Evolutionary conservation across 148 eudicot genomes (phyloP), one percentile per base, ranked within the genome.

Genomic region (Talinum fruticosum): DNA sequence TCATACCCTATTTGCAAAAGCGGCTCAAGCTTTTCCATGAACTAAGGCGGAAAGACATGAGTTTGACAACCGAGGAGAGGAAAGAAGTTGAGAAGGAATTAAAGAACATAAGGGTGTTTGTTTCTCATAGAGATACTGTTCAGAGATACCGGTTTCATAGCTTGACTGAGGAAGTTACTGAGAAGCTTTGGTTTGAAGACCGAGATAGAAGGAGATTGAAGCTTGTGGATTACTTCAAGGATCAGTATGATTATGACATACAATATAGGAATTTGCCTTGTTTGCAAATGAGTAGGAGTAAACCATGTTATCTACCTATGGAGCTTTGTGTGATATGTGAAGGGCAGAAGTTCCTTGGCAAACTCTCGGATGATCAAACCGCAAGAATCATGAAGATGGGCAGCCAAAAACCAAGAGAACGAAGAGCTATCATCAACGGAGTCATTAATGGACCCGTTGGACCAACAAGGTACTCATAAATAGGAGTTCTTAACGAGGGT

Each of bases 321-420:
- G 98, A 95, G 82, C 96, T 95, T 85, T 95, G 98, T 80, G 78
- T 89, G 79, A 89, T 95, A 72, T 92, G 98, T 78, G 98, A 95
- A 78, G 98, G 98, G 26, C 98, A 95, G 79, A 95, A 91, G 86
- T 95, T 92, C 80, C 89, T 90, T 49, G 97, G 98, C 34, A 92
- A 92, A 84, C 91, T 95, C 72, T 88, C 94, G 1, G 98, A 95
- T 84, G 98, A 95, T 81, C 98, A 95, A 77, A 95, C 96, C 1
- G 90, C 88, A 0, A 89, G 82, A 79, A 86, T 95, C n/a, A 81
- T 95, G 71, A 89, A 92, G 71, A 92, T 95, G 96, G 92, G 98
- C 8, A 85, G 97, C 75, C 97, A 89, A 74, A 85, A 79, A 82
- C 98, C 98, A 47, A 88, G 83, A 82, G 93, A 90, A 64, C 87